Evolutionary conservation across 352 stramenopile genomes (phyloP).

Genomic region (Globisporangium takayamanum): DNA sequence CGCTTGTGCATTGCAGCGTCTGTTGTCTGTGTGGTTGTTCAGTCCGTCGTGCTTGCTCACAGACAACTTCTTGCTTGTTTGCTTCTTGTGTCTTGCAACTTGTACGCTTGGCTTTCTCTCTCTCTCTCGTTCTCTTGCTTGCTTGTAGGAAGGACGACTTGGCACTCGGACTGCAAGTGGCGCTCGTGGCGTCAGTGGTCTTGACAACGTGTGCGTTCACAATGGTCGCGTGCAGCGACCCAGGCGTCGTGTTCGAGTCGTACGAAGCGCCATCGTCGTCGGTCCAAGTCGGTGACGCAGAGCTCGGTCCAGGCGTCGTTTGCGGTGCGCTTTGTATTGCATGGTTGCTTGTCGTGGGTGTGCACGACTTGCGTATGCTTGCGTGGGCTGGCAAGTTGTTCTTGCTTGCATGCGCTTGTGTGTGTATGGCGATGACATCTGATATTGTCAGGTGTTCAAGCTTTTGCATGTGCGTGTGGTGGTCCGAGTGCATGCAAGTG

Average conservation of each 20-base stretch:
- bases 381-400: background rate
- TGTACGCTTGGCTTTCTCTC: background rate
- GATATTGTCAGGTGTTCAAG: background rate
- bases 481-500: background rate
- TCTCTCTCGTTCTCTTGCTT: background rate
- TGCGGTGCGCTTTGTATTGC: constrained; percentile 36
- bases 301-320: constrained; percentile 48
- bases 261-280: constrained; percentile 23
- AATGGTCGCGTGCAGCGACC: constrained; percentile 73
- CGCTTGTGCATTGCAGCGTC: constrained; percentile 4
- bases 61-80: background rate
- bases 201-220: constrained; percentile 65
- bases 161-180: constrained; percentile 32
- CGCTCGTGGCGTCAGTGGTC: constrained; percentile 42
- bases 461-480: background rate
- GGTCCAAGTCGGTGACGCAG: constrained; percentile 16
- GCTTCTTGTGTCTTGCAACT: background rate
- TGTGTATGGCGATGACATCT: background rate
- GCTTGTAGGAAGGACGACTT: constrained; percentile 26
- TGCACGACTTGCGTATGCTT: background rate
- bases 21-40: background rate
- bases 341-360: background rate
- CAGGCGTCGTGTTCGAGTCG: constrained; percentile 56
- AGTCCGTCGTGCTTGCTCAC: background rate
- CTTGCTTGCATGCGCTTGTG: background rate